Evolutionary conservation across 495 filamentous ascomycete species (phyloP).

Genomic region (Apiosordaria backusii): DNA sequence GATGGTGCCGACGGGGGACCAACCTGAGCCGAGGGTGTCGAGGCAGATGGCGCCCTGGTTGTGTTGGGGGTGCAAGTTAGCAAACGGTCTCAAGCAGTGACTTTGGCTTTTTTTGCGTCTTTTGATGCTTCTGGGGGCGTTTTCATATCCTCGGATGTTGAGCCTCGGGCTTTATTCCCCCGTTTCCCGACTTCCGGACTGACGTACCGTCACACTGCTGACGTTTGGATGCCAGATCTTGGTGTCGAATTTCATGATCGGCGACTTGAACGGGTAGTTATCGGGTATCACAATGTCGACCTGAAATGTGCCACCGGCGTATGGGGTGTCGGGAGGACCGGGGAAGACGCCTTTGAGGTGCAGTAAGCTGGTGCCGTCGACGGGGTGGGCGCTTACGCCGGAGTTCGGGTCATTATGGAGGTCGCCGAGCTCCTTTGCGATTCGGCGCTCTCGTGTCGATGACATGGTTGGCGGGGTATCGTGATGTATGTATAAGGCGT

Average conservation of each 20-base stretch:
- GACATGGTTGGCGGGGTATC: conserved; percentile 52
- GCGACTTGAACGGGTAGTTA: conserved; percentile 92
- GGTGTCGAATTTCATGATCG: conserved; percentile 88
- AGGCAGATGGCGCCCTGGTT: conserved; percentile 94
- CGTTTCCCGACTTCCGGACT: neutral
- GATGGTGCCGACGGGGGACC: conserved; percentile 94
- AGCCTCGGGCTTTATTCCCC: neutral
- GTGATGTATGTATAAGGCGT: neutral
- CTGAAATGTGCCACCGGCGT: conserved; percentile 79
- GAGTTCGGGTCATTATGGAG: conserved; percentile 72
- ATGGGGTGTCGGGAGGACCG: conserved; percentile 89
- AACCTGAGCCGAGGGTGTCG: conserved; percentile 82
- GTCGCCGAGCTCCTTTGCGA: conserved; percentile 88
- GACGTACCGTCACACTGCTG: conserved; percentile 84
- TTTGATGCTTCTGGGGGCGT: neutral
- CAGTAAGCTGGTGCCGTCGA: conserved; percentile 66
- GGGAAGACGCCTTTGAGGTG: conserved; percentile 80
- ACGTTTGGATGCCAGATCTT: conserved; percentile 98
- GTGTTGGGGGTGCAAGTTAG: conserved; percentile 4
- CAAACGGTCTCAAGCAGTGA: too few species aligned
- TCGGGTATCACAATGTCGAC: conserved; percentile 84
- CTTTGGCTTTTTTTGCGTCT: neutral
- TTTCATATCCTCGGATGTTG: too few species aligned
- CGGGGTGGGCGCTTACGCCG: conserved; percentile 64
- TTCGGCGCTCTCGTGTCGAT: conserved; percentile 72